A percentile compares a stretch with the other conserved stretches of the same genome.
Evolutionary conservation across 768 basidiomycete genomes (phyloP).

Genomic region (Lactarius evosmus): DNA sequence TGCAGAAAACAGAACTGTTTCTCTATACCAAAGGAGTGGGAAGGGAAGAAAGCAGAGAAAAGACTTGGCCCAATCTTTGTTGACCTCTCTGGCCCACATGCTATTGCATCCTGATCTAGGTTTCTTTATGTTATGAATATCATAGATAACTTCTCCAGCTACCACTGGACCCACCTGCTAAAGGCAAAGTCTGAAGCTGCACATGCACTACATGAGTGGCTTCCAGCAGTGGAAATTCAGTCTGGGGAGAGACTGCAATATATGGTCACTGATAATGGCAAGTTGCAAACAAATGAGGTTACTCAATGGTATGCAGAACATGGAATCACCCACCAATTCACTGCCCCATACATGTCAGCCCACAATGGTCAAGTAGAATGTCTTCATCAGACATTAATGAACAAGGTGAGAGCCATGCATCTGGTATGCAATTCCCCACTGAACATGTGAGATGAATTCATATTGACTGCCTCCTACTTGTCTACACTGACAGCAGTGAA

Average conservation of each 20-base stretch:
- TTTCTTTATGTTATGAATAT: not conserved
- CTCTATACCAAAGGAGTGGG: not conserved
- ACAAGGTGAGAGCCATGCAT: slow-evolving; percentile 3
- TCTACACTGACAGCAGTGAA: not conserved
- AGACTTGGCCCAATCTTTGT: not conserved
- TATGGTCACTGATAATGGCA: slow-evolving; percentile 5
- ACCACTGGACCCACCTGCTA: not conserved
- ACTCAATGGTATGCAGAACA: not conserved
- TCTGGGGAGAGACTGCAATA: not conserved
- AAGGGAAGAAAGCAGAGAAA: not conserved
- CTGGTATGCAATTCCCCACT: not conserved
- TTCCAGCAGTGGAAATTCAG: not conserved
- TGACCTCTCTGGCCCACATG: not conserved
- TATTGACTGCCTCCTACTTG: slow-evolving; percentile 7
- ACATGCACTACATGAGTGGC: not conserved
- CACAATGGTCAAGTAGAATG: slow-evolving; percentile 5
- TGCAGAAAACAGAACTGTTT: slow-evolving; percentile 1
- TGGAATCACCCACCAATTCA: slow-evolving; percentile 3
- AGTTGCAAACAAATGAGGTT: not conserved
- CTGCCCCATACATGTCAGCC: slow-evolving; percentile 7
- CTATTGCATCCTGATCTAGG: not conserved
- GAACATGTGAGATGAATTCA: too few species aligned
- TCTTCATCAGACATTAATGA: not conserved
- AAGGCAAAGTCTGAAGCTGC: not conserved
- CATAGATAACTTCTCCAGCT: slow-evolving; percentile 5